Base-by-base conservation (phyloP, 495 filamentous ascomycete species). In the Aspergillus haitiensis region DNA sequence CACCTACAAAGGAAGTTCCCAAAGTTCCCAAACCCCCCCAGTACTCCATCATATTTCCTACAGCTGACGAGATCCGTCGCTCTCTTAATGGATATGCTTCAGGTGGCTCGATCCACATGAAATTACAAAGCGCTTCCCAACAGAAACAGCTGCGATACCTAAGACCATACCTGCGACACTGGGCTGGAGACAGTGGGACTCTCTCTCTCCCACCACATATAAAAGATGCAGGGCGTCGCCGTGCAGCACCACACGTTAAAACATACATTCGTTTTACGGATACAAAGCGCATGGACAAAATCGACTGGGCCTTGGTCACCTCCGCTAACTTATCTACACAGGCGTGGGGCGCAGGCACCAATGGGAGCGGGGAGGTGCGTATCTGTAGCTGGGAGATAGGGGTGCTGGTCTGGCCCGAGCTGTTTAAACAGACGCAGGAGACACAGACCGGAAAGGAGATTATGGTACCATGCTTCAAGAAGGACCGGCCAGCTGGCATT, bases 201-300 rank as follows among this genome's bases (percentile, higher is more conserved):
- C 15, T 34, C 5, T 50, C 34, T 27, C 42, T 31, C 44, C 55
- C 44, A 6, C 42, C 33, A 0, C 3, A 42, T 2, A 63, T 62
- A 33, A 74, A 77, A 13, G 76, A 82, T 42, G 82, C 84, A 27
- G 84, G 87, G 10, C 80, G 92, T 46, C 78, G 84, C n/a, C 80
- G 84, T n/a, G 92, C 92, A 5, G 92, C 92, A 4, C 92, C 92
- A 0, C 92, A 97, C 67, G 89, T 96, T 63, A 97, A 97, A 70
- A 96, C 92, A 0, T 97, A 94, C 57, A 85, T 93, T 48, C 84
- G 90, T 5, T 95, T 87, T 66, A 67, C 77, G 9, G 74, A 84
- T 54, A 39, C 60, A 33, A 48, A 68, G 7, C 65, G 59, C 2
- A 75, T 78, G 60, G 71, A 72, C 2, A 70, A 60, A 0, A 90